Base-by-base conservation (phyloP, 225 moss, liverwort and hornwort species). In the Neckera pumila region DNA sequence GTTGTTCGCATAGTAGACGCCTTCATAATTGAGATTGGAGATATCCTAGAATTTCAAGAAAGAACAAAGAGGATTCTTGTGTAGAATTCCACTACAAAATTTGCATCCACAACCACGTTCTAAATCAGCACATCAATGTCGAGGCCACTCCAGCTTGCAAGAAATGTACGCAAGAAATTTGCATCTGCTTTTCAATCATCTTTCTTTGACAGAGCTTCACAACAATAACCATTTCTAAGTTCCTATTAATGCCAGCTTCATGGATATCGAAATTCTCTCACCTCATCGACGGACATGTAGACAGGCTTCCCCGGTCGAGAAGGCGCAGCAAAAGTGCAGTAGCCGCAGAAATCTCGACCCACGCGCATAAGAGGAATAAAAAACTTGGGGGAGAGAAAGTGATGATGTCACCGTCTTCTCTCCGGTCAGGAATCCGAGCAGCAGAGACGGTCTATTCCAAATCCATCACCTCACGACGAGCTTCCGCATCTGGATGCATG, bases 311-410 rank as follows among this genome's bases (percentile, higher is more conserved):
- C 96, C 58, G 92, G 80, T 89, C 85, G 95, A 23, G 96, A 96
- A 77, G 95, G 93, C 79, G 94, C 88, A 49, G 97, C 93, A 87
- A 97, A 97, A 57, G 96, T 97, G 93, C 97, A 97, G 90, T 96
- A 96, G 43, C 96, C 97, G 86, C 97, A 97, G 78, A 92, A 94
- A 90, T 97, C 96, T 87, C 97, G 94, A 83, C 95, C 96, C 67
- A 96, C 97, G 62, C 97, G 93, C 28, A 96, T 96, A 27, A 97
- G 94, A 64, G 97, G 97, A 92, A 97, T 96, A 88, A 97, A 97
- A 51, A 96, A 95, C 93, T 97, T 97, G 14, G 97, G 14, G 97
- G 97, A 83, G 97, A 97, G 90, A 97, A 97, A 27, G 97, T 94
- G 76, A 97, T 79, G 43, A 97, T 76, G 56, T 90, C 85, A 21